A percentile compares a stretch with the other conserved stretches of the same genome.
phyloP scores from a whole-genome alignment of 176 grass and related monocot genomes.

The Themeda triandra region DNA sequence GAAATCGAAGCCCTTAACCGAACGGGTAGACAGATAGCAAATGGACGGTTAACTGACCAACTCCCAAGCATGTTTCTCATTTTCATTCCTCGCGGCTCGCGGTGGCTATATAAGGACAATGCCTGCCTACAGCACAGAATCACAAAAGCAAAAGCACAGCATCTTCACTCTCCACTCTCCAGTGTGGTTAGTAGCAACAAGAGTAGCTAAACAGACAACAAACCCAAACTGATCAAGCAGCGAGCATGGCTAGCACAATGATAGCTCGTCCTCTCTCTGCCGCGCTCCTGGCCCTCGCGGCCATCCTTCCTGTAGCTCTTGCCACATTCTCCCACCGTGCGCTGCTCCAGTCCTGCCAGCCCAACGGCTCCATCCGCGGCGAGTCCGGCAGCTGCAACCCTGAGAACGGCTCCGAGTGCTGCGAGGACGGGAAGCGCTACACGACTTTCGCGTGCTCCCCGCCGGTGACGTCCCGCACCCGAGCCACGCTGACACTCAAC shows the following conservation, averaged over 20 bases:
- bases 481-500: constrained; percentile 21
- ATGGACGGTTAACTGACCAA: too few relatives aligned
- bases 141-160: background rate
- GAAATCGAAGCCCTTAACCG: too few relatives aligned
- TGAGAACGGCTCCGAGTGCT: constrained; percentile 12
- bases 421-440: constrained; percentile 7
- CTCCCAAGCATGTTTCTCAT: too few relatives aligned
- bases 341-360: constrained; percentile 24
- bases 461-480: background rate
- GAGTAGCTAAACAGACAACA: too few relatives aligned
- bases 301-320: background rate
- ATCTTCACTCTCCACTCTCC: background rate
- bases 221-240: too few relatives aligned
- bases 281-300: background rate
- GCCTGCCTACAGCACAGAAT: background rate
- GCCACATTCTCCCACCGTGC: constrained; percentile 12
- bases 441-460: constrained; percentile 20
- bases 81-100: too few relatives aligned
- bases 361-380: background rate
- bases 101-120: background rate
- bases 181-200: background rate
- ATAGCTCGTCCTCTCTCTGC: too few relatives aligned
- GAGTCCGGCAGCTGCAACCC: background rate
- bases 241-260: background rate
- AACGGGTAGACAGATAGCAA: background rate